A percentile compares a stretch with the other conserved stretches of the same genome.
Conservation (phyloP, 202 grass and related monocot species). For the Eragrostis tef region DNA sequence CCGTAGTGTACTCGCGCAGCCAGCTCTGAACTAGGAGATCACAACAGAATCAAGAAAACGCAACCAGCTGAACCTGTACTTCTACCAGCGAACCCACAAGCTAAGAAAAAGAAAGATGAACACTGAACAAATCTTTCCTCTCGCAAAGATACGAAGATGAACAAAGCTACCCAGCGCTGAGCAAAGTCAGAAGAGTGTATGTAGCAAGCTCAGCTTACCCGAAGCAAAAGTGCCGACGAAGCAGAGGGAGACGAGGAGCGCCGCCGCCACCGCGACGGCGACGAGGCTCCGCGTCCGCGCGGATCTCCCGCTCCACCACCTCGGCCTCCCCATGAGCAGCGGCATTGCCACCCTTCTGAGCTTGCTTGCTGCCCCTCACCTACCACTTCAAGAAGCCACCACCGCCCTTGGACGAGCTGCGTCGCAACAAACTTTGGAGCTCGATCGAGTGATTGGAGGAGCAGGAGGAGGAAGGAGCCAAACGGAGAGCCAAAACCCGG, state of each 20-base stretch:
- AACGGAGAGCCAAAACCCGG: constrained; percentile 8
- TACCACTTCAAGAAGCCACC: neutral
- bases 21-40: neutral
- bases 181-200: neutral
- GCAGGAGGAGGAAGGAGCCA: neutral
- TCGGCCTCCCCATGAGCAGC: constrained; percentile 17
- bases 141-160: neutral
- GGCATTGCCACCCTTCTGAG: neutral
- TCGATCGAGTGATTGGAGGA: neutral
- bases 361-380: neutral
- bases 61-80: neutral
- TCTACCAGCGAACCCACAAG: neutral
- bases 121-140: neutral
- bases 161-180: neutral
- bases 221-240: constrained; percentile 12
- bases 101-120: neutral
- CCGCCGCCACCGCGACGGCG: neutral
- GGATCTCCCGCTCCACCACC: neutral
- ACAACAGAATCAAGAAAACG: neutral
- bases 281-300: constrained; percentile 21
- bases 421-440: neutral
- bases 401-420: neutral
- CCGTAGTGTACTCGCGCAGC: neutral
- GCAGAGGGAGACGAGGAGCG: constrained; percentile 30
- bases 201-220: constrained; percentile 32